Base-by-base conservation (phyloP, 306 rosid species). In the barrel medic (Medicago truncatula) region DNA sequence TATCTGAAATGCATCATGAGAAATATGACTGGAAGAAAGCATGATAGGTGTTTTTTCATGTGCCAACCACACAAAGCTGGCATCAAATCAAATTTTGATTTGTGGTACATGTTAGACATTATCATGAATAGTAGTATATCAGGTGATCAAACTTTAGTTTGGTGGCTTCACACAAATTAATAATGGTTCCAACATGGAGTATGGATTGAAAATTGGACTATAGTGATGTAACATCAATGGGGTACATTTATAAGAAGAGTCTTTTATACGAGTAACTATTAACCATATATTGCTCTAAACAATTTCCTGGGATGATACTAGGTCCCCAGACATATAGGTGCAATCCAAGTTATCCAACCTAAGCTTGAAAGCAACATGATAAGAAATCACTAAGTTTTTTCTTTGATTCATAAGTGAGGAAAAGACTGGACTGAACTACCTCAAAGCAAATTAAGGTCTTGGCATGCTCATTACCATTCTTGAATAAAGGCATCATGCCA, bases 191-290 rank as follows among this genome's bases (percentile, higher is more conserved):
- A 62, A 62, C 58, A 41, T 63, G 65, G 52, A 80, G 74, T 59
- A 7, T 54, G 50, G 31, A 34, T 53, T 61, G 80, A 81, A 77
- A 58, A 67, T 11, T 67, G 64, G 10, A 40, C 62, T 46, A 34
- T 67, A 36, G 83, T 82, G 87, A 60, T 78, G 87, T 71, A 64
- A 72, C 72, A 71, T 78, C 87, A 78, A 44, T 47, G 31, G 44
- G 71, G 54, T 69, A 70, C 49, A 46, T 66, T 67, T 78, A 74
- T 23, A 12, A 40, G 9, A 36, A 77, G 63, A 60, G 80, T 57
- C 74, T 25, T 23, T 11, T 15, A 38, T 57, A 44, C 57, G 14
- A 61, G 62, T 46, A 25, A 52, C 36, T 60, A 47, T 14, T 6
- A 17, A 17, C 61, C 53, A 41, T 73, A 31, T 25, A 78, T 70